A percentile compares a stretch with the other conserved stretches of the same genome.
Evolutionary conservation across 768 basidiomycete species (phyloP).

Genomic region (Pluteus cervinus): DNA sequence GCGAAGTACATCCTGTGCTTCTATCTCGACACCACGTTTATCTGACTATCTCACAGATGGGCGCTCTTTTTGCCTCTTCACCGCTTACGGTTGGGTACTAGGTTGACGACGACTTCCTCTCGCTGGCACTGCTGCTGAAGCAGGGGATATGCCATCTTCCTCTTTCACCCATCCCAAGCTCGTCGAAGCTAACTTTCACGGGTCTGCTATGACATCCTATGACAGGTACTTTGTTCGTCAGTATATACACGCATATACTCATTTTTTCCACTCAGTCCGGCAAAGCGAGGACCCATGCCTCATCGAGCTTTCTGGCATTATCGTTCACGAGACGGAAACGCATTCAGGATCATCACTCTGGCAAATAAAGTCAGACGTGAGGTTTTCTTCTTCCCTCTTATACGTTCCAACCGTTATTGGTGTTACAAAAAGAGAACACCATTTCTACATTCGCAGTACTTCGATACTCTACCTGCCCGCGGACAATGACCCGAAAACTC

Average conservation of each 20-base stretch:
- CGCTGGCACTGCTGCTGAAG: constrained; percentile 17
- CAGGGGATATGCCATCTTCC: constrained; percentile 41
- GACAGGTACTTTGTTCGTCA: constrained; percentile 1
- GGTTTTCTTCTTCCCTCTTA: too few relatives aligned
- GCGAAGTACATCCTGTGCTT: constrained; percentile 41
- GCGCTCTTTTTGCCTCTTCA: constrained; percentile 75
- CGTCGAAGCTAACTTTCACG: constrained; percentile 86
- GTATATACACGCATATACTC: not conserved
- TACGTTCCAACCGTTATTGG: too few relatives aligned
- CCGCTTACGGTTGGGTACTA: constrained; percentile 79
- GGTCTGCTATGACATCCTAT: constrained; percentile 70
- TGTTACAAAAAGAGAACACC: too few relatives aligned
- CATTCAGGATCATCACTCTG: constrained; percentile 75
- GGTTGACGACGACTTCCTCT: constrained; percentile 37
- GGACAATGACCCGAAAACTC: too few relatives aligned
- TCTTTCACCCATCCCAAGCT: constrained; percentile 74
- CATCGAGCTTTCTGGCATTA: constrained; percentile 71
- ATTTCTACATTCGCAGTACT: too few relatives aligned
- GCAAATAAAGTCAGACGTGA: too few relatives aligned
- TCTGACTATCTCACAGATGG: too few relatives aligned
- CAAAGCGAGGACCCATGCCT: constrained; percentile 74
- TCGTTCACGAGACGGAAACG: constrained; percentile 88
- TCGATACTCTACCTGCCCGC: too few relatives aligned
- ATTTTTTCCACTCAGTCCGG: constrained; percentile 40
- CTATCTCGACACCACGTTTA: not conserved